Conservation (phyloP, 1,284 basidiomycete species). For the Rugiboletus extremiorientalis region DNA sequence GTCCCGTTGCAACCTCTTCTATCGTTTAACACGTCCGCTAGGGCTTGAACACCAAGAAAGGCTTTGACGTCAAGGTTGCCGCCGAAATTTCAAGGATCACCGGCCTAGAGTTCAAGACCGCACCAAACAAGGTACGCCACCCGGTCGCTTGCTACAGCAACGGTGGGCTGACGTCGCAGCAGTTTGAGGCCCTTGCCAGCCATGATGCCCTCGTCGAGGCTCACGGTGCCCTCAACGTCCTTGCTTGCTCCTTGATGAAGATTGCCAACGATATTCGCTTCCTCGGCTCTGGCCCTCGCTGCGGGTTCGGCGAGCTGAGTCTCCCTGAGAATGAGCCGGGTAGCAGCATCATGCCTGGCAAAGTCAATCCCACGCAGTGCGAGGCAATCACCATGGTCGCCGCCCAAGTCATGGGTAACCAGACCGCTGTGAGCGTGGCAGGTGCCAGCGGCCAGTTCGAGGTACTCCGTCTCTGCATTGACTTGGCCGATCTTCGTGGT, state of each 20-base stretch:
- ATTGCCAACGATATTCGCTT: slow-evolving; percentile 99
- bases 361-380: slow-evolving; percentile 99
- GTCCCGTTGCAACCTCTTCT: background rate
- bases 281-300: slow-evolving; percentile 96
- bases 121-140: slow-evolving; percentile 87
- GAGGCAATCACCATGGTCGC: slow-evolving; percentile 99
- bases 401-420: slow-evolving; percentile 98
- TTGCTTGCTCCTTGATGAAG: slow-evolving; percentile 98
- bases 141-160: background rate
- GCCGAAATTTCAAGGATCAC: slow-evolving; percentile 92
- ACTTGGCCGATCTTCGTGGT: slow-evolving; percentile 1
- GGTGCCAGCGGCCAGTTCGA: slow-evolving; percentile 98
- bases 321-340: slow-evolving; percentile 99
- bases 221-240: slow-evolving; percentile 92
- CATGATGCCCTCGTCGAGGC: slow-evolving; percentile 98
- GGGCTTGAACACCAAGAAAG: slow-evolving; percentile 96
- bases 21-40: slow-evolving; percentile 32
- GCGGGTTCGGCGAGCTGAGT: slow-evolving; percentile 93
- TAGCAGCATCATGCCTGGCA: slow-evolving; percentile 99
- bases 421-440: slow-evolving; percentile 91
- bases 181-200: slow-evolving; percentile 96
- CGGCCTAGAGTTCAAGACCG: slow-evolving; percentile 90
- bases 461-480: slow-evolving; percentile 40
- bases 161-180: slow-evolving; percentile 9
- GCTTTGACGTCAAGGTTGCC: slow-evolving; percentile 95